These are phyloP conservation scores for Drechslerella stenobrocha DNA, from an alignment of 2,329 filamentous ascomycete species.

Conservation along the genomic window DNA sequence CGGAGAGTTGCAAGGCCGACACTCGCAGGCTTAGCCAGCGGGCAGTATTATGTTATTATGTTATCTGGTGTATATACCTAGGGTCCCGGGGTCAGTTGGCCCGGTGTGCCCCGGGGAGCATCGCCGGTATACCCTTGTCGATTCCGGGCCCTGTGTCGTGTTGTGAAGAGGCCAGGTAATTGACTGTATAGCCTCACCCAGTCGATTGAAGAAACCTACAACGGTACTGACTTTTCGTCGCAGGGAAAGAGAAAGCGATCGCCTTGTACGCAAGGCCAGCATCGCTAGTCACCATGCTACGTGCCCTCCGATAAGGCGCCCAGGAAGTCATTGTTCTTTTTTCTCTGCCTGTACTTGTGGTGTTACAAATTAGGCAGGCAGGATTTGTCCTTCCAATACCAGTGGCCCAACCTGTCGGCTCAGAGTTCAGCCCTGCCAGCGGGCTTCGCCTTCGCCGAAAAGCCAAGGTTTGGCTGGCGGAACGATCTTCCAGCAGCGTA, in stretches of 20 bases:
- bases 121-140: too few relatives aligned
- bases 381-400: slow-evolving; percentile 28
- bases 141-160: too few relatives aligned
- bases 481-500: slow-evolving; percentile 31
- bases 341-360: slow-evolving; percentile 19
- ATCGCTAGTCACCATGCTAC: slow-evolving; percentile 16
- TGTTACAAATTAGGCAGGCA: slow-evolving; percentile 46
- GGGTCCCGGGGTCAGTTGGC: too few relatives aligned
- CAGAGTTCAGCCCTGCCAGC: slow-evolving; percentile 46
- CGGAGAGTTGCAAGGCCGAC: slow-evolving; percentile 41
- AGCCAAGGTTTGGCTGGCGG: slow-evolving; percentile 47
- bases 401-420: slow-evolving; percentile 30
- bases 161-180: too few relatives aligned
- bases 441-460: slow-evolving; percentile 49
- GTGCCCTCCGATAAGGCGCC: slow-evolving; percentile 44
- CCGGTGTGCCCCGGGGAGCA: too few relatives aligned
- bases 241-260: slow-evolving; percentile 25
- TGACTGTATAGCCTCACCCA: too few relatives aligned
- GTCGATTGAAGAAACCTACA: too few relatives aligned
- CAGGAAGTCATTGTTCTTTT: slow-evolving; percentile 22
- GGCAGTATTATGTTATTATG: neutral
- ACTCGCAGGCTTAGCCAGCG: neutral
- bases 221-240: too few relatives aligned
- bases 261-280: neutral
- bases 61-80: too few relatives aligned